Base-by-base conservation (phyloP, 2,329 filamentous ascomycete species). In the Trichoderma lentiforme region DNA sequence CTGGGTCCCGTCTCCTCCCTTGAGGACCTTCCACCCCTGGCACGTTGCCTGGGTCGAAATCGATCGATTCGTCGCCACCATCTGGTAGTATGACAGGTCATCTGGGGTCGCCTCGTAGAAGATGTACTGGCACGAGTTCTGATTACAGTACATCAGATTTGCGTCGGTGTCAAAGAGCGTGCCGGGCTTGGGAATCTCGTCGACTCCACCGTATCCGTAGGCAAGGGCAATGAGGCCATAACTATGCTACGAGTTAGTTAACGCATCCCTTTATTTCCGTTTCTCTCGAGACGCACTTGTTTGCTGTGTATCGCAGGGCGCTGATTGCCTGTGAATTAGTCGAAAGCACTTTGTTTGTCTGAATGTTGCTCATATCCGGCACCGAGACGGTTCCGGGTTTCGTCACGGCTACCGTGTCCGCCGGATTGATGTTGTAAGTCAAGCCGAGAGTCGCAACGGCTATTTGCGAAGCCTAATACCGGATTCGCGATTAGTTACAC, bases 261-360 rank as follows among this genome's bases (percentile, higher is more conserved):
- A 51, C 28, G 4, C 18, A 57, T n/a, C 28, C 43, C 21, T 36
- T n/a, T 12, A 3, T 9, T 5, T 11, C 3, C 6, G 2, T 8
- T 21, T 21, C 11, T 53, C 28, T 34, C 21, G 9, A 32, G 8
- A 72, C 74, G 36, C 66, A 81, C 81, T 79, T 81, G 43, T 85
- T 84, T 14, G 84, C 84, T 1, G 81, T 83, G 61, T 83, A 85
- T 63, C 83, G 77, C 26, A 83, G 77, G 28, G 82, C 81, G n/a
- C 74, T 77, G 15, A 73, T 67, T 2, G 74, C 72, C 24, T 76
- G 75, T 8, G 64, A 67, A 6, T 70, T 74, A 11, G 74, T 73
- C 5, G 74, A 74, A 18, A 82, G 62, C 15, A 81, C 76, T 57
- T 75, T 80, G 32, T 63, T 75, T 51, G 77, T 80, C 73, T 80